phyloP scores from a whole-genome alignment of 2,329 filamentous ascomycete genomes.

The Zymoseptoria brevis region DNA sequence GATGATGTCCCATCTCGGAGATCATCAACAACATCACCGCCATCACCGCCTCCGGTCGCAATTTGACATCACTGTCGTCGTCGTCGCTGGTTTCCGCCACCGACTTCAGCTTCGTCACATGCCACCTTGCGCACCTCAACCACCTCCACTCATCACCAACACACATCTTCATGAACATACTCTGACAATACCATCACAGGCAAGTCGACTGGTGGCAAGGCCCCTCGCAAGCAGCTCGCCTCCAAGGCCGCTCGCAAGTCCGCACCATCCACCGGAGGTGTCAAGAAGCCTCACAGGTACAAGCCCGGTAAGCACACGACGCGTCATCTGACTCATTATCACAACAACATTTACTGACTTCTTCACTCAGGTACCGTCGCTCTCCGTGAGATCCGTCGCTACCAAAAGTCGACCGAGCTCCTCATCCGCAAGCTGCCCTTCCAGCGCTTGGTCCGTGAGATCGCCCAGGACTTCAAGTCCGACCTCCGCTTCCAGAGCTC shows the following conservation, averaged over 20 bases:
- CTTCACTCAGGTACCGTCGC: constrained; percentile 63
- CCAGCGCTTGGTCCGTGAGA: constrained; percentile 69
- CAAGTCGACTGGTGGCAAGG: constrained; percentile 69
- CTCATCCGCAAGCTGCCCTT: constrained; percentile 75
- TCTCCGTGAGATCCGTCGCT: constrained; percentile 81
- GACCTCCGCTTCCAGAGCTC: constrained; percentile 93
- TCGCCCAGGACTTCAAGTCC: constrained; percentile 55
- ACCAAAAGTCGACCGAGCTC: constrained; percentile 84
- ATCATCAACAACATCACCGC: constrained; percentile 13
- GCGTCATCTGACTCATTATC: constrained; percentile 4
- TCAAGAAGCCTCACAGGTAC: constrained; percentile 50
- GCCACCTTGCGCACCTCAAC: constrained; percentile 13
- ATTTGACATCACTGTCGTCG: constrained; percentile 14
- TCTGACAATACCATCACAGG: constrained; percentile 41
- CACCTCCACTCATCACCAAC: constrained; percentile 12
- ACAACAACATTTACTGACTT: constrained; percentile 19
- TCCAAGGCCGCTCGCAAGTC: constrained; percentile 99
- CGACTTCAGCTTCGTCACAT: constrained; percentile 11
- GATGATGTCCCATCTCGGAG: not conserved
- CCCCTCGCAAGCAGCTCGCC: constrained; percentile 88
- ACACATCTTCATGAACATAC: constrained; percentile 9
- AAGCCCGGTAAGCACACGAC: constrained; percentile 38
- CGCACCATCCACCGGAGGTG: constrained; percentile 81
- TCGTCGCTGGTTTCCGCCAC: constrained; percentile 16
- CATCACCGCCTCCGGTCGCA: constrained; percentile 22